Evolutionary conservation across 495 filamentous ascomycete genomes (phyloP).

Genomic region (Penicillium roqueforti): DNA sequence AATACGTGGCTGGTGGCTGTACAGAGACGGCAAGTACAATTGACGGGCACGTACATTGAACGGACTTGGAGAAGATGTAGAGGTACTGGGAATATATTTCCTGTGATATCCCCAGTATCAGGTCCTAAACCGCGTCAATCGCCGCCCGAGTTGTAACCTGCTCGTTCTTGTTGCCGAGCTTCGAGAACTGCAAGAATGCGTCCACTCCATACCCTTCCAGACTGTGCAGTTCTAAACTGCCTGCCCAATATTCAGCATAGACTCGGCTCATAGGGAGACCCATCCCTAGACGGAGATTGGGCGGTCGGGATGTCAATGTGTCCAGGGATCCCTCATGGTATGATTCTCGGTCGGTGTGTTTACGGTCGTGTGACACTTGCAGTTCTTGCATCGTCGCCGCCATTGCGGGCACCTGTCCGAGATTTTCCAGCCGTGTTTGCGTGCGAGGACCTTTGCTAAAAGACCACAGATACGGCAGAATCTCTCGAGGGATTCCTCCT

Average conservation of each 20-base stretch:
- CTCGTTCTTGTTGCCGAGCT: slow-evolving; percentile 98
- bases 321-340: slow-evolving; percentile 64
- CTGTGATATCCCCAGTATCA: neutral
- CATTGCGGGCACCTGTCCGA: slow-evolving; percentile 84
- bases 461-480: slow-evolving; percentile 89
- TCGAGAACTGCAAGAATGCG: slow-evolving; percentile 93
- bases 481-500: slow-evolving; percentile 80
- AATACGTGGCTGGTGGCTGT: neutral
- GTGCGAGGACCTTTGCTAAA: slow-evolving; percentile 87
- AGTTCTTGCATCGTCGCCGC: slow-evolving; percentile 94
- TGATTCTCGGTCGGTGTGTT: slow-evolving; percentile 28
- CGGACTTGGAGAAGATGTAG: neutral
- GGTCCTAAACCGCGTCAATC: slow-evolving; percentile 76
- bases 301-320: slow-evolving; percentile 72
- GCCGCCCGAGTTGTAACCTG: slow-evolving; percentile 82
- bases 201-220: slow-evolving; percentile 97
- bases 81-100: slow-evolving; percentile 11
- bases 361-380: slow-evolving; percentile 30
- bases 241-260: slow-evolving; percentile 98
- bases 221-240: slow-evolving; percentile 85
- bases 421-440: slow-evolving; percentile 68
- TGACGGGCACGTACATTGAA: slow-evolving; percentile 1
- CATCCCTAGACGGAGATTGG: slow-evolving; percentile 87
- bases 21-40: neutral
- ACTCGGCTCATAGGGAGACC: slow-evolving; percentile 90